Base-by-base conservation (phyloP, 345 rosid species). In the Pelargonium nanum region DNA sequence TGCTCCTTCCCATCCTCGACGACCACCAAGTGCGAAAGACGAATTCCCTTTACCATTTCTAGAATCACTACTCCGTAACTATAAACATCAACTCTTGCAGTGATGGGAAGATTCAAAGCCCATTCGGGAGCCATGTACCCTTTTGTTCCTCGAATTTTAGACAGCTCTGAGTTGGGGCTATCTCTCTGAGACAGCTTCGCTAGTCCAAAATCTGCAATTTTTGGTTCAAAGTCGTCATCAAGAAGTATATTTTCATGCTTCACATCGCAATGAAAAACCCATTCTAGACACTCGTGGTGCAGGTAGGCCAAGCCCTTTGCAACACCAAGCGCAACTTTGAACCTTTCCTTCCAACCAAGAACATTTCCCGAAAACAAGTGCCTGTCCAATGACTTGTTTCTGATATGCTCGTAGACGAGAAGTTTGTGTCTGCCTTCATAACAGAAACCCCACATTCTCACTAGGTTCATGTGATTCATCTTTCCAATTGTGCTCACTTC, bases 61-160 rank as follows among this genome's bases (percentile, higher is more conserved):
- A 80, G 76, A 58, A 75, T 57, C 72, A 77, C 74, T 26, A 80
- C 72, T 6, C 78, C 76, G 5, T 67, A 80, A 59, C 85, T 66
- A 24, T 75, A 80, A 0, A 75, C 81, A 25, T 80, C 81, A 1
- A 77, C 76, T 59, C 77, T 74, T 3, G 78, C 68, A 0, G 78
- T 77, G 45, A 75, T 70, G 0, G 80, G 80, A 30, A 66, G 78
- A 59, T 72, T 72, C 25, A 53, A 15, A 40, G 74, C 72, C 80
- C 80, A 72, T 64, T 72, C 76, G 3, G 79, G 80, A 30, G 73
- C 75, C 68, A 71, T 40, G 70, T 71, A 75, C 2, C 79, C 79
- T 22, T 65, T 25, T 0, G 75, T 71, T 25, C 75, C 79, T 64
- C 73, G 24, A 4, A 68, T 50, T 53, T 50, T 65, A 0, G 73